phyloP scores from a whole-genome alignment of 2,329 filamentous ascomycete species.

The Aquanectria penicillioides region DNA sequence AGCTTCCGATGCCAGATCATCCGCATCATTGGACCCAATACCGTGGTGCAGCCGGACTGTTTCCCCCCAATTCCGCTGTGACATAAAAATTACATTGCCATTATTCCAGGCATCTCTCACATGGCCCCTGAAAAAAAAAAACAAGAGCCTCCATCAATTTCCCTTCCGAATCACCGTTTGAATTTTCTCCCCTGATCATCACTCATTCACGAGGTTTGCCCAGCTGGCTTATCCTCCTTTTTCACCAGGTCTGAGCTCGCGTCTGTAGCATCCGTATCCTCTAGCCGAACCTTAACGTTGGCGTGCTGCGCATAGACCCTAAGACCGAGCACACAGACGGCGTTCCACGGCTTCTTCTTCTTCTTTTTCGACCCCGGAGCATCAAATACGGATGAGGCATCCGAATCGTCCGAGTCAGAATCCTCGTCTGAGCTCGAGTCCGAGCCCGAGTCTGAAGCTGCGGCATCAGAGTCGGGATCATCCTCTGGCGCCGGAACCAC shows the following conservation, averaged over 20 bases:
- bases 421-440: constrained; percentile 32
- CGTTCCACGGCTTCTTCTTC: constrained; percentile 50
- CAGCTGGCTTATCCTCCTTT: constrained; percentile 22
- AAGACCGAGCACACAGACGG: constrained; percentile 53
- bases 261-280: constrained; percentile 44
- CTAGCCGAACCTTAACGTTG: constrained; percentile 47
- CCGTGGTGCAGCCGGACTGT: too few species aligned
- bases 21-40: too few species aligned
- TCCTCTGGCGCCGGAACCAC: constrained; percentile 24
- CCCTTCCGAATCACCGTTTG: constrained; percentile 10
- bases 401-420: constrained; percentile 38
- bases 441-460: constrained; percentile 37
- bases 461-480: constrained; percentile 22
- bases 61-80: too few species aligned
- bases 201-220: constrained; percentile 18
- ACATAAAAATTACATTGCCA: too few species aligned
- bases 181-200: not conserved
- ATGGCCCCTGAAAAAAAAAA: too few species aligned
- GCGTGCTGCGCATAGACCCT: constrained; percentile 51
- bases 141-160: not conserved
- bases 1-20: too few species aligned
- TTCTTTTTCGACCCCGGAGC: constrained; percentile 26
- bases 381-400: constrained; percentile 24
- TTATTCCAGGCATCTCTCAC: too few species aligned
- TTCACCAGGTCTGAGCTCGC: constrained; percentile 31